phyloP scores from a whole-genome alignment of 2,329 filamentous ascomycete genomes.

The Fonsecaea pugnacius region DNA sequence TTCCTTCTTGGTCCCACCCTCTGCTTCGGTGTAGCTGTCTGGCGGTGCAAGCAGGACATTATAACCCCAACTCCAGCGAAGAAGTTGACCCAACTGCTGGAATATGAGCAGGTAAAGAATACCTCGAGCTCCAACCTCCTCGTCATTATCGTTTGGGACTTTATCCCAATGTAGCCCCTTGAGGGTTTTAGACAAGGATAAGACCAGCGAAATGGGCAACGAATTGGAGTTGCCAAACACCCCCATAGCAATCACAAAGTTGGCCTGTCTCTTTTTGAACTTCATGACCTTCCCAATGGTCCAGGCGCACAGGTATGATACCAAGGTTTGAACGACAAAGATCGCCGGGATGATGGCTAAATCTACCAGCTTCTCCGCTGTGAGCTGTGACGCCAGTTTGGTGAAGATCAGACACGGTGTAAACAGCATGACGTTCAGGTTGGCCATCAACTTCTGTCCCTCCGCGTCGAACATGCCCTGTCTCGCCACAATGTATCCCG shows the following conservation, averaged over 20 bases:
- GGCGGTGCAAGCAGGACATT: conserved; percentile 90
- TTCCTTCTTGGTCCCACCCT: conserved; percentile 44
- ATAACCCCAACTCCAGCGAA: conserved; percentile 98
- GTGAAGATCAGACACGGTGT: conserved; percentile 98
- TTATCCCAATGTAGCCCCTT: conserved; percentile 91
- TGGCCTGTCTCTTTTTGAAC: conserved; percentile 81
- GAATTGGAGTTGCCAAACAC: conserved; percentile 99
- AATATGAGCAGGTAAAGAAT: conserved; percentile 97
- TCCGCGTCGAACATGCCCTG: conserved; percentile 94
- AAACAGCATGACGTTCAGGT: conserved; percentile 94
- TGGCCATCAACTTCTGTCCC: conserved; percentile 94
- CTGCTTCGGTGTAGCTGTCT: conserved; percentile 56
- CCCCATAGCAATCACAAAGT: conserved; percentile 97
- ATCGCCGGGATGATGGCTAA: conserved; percentile 94
- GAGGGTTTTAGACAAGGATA: conserved; percentile 90
- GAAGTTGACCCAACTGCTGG: conserved; percentile 92
- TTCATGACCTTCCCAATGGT: conserved; percentile 74
- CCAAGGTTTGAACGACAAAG: conserved; percentile 81
- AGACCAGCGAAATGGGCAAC: conserved; percentile 90
- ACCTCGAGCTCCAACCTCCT: conserved; percentile 89
- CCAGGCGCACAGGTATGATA: conserved; percentile 80
- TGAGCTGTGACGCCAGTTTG: conserved; percentile 92
- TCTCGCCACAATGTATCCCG: conserved; percentile 88
- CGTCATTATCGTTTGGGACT: conserved; percentile 88
- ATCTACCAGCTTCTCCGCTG: conserved; percentile 84